Conservation (phyloP, 2,329 filamentous ascomycete genomes). For the Penicillium fuscoglaucum region DNA sequence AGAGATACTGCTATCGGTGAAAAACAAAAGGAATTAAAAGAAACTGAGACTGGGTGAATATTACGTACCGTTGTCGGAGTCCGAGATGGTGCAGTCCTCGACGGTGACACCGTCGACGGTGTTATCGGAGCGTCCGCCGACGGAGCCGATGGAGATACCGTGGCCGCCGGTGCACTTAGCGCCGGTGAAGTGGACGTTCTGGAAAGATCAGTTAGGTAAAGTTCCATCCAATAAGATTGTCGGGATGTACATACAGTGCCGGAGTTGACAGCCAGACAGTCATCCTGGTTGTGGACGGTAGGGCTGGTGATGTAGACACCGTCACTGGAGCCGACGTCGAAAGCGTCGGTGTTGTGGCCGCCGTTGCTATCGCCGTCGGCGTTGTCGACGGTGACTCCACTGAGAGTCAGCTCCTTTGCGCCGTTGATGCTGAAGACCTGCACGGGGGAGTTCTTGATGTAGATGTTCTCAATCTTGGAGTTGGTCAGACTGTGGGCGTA, state of each 20-base stretch:
- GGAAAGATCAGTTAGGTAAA: not conserved
- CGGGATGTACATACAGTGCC: conserved; percentile 40
- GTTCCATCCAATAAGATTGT: too few species aligned
- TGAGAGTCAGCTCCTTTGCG: conserved; percentile 52
- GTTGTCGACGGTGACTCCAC: conserved; percentile 59
- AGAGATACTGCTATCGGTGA: not conserved
- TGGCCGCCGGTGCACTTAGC: conserved; percentile 33
- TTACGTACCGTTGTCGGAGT: conserved; percentile 53
- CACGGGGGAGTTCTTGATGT: conserved; percentile 40
- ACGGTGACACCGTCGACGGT: conserved; percentile 55
- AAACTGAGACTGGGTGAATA: too few species aligned
- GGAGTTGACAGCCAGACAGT: conserved; percentile 61
- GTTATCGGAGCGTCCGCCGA: conserved; percentile 58
- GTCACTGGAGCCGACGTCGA: conserved; percentile 35
- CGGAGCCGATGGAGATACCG: conserved; percentile 58
- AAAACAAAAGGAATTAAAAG: too few species aligned
- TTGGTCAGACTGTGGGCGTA: conserved; percentile 42
- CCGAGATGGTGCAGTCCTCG: conserved; percentile 47
- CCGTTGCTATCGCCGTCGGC: conserved; percentile 51
- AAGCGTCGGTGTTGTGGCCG: conserved; percentile 55
- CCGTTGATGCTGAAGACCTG: conserved; percentile 43
- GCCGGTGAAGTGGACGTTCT: conserved; percentile 34
- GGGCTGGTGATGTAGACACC: conserved; percentile 52
- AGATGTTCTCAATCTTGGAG: conserved; percentile 28
- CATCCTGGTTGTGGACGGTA: conserved; percentile 59